phyloP scores from a whole-genome alignment of 1,284 basidiomycete species.

The Ceratorhiza oryzae-sativae region DNA sequence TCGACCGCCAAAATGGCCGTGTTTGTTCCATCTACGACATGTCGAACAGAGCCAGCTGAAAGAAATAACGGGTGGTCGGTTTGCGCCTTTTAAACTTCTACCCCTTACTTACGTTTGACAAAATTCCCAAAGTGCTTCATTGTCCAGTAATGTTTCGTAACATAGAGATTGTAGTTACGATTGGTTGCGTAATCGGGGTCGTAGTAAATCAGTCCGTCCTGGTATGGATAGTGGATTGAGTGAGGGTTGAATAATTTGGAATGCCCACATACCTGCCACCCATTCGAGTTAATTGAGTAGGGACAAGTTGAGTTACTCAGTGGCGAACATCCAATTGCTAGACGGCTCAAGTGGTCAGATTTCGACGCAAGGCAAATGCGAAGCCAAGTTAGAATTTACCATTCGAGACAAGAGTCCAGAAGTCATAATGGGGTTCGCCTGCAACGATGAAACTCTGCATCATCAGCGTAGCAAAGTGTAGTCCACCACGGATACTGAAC shows the following conservation, averaged over 20 bases:
- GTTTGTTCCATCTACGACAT: slow-evolving; percentile 11
- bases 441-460: slow-evolving; percentile 38
- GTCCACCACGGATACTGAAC: slow-evolving; percentile 46
- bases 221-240: not conserved
- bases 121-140: slow-evolving; percentile 38
- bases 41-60: slow-evolving; percentile 22
- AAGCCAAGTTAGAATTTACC: slow-evolving; percentile 11
- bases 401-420: slow-evolving; percentile 48
- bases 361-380: not conserved
- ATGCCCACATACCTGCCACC: slow-evolving; percentile 45
- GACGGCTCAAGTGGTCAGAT: not conserved
- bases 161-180: slow-evolving; percentile 19
- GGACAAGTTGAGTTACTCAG: slow-evolving; percentile 42
- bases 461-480: slow-evolving; percentile 45
- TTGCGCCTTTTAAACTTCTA: not conserved
- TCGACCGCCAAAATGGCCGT: slow-evolving; percentile 29
- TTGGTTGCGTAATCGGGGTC: slow-evolving; percentile 44
- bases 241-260: not conserved
- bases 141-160: slow-evolving; percentile 38
- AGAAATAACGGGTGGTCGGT: not conserved
- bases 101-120: slow-evolving; percentile 28
- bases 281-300: slow-evolving; percentile 42
- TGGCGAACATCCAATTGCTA: slow-evolving; percentile 46
- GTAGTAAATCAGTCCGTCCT: slow-evolving; percentile 44
- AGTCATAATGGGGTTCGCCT: slow-evolving; percentile 47